A percentile compares a stretch with the other conserved stretches of the same genome.
Evolutionary conservation across 768 basidiomycete species (phyloP).

Genomic region (Pisolithus tinctorius): DNA sequence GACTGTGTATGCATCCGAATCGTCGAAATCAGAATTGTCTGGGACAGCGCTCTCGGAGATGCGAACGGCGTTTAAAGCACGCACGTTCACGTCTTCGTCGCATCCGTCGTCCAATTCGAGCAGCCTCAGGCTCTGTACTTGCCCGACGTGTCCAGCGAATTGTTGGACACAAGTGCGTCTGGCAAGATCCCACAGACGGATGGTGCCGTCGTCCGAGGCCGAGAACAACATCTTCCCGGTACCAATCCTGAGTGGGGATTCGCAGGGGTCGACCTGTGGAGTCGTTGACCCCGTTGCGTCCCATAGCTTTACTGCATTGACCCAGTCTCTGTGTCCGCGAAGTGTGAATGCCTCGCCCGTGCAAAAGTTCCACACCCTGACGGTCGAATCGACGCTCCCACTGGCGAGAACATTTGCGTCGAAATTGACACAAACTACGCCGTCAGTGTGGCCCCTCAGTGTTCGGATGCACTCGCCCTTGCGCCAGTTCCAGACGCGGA

Average conservation of each 20-base stretch:
- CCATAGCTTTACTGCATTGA: constrained; percentile 93
- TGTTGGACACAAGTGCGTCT: constrained; percentile 72
- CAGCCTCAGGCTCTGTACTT: constrained; percentile 87
- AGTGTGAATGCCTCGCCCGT: constrained; percentile 90
- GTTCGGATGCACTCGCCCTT: constrained; percentile 83
- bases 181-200: constrained; percentile 91
- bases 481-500: constrained; percentile 96
- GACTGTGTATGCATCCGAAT: constrained; percentile 23
- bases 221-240: constrained; percentile 96
- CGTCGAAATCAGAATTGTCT: constrained; percentile 5
- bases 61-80: constrained; percentile 6
- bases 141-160: constrained; percentile 86
- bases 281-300: constrained; percentile 35
- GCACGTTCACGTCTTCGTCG: constrained; percentile 15
- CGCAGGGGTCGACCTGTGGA: constrained; percentile 14
- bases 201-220: constrained; percentile 89
- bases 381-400: constrained; percentile 90
- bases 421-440: constrained; percentile 87
- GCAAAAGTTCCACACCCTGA: constrained; percentile 92
- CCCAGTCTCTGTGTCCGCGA: constrained; percentile 92
- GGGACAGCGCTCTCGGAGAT: constrained; percentile 9
- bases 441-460: constrained; percentile 84
- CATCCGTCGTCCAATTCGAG: constrained; percentile 56
- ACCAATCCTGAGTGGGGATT: constrained; percentile 48
- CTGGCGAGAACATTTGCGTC: constrained; percentile 89